Base-by-base conservation (phyloP, 2,329 filamentous ascomycete genomes). In the Grosmannia serpens region DNA sequence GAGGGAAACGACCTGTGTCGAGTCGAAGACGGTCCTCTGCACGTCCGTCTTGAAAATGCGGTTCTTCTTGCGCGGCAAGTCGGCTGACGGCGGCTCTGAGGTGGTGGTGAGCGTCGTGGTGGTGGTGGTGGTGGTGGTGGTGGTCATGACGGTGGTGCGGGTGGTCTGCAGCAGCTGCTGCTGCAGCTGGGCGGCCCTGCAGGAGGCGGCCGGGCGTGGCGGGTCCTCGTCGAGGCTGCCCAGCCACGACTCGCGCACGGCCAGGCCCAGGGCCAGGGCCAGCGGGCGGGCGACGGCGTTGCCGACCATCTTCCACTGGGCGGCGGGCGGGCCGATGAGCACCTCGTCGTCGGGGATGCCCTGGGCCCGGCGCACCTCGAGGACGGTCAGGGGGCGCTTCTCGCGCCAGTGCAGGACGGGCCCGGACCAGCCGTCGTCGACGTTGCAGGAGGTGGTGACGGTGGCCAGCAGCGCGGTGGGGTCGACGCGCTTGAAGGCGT, bases 241-340 rank as follows among this genome's bases (percentile, higher is more conserved):
- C 5, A 71, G 64, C 71, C 73, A 83, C 0, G 85, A 85, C 61
- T 85, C 77, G 9, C 85, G 74, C 15, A 91, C 71, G 11, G 77
- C 74, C 5, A 88, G 65, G 0, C 89, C 89, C 1, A 91, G 68
- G 0, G 83, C 82, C 22, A 90, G 69, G 0, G 87, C 81, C 1
- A 89, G 80, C 27, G 82, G 80, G 10, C 88, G 74, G 3, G 88
- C 82, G 0, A 95, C 89, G 31, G 85, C 88, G 68, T 95, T 95
- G 0, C 89, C 89, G 0, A 91, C 75, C 24, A 89, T 81, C 58
- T 77, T 80, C 72, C 81, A 84, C 66, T 89, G 85, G 1, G 83
- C 72, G 0, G 44, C 11, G 0, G 77, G 68, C 0, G 57, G 65
- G 0, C 88, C 88, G 1, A 91, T 69, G 0, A 95, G 68, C 0